Evolutionary conservation across 148 eudicot genomes (phyloP).

Genomic region (Persicaria maculosa): DNA sequence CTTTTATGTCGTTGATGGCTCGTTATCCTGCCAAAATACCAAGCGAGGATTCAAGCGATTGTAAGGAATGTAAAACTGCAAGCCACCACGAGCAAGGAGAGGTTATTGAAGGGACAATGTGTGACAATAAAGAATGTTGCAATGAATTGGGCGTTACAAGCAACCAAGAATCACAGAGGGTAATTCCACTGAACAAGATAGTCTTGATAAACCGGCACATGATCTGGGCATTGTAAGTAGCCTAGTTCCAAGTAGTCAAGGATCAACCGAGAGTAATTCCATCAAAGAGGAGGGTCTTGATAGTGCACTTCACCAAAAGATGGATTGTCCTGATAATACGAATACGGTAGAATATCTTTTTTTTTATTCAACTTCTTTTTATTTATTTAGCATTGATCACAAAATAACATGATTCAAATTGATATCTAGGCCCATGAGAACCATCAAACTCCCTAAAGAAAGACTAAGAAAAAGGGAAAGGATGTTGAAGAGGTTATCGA

Average conservation of each 20-base stretch:
- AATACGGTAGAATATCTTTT: background rate
- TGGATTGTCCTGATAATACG: background rate
- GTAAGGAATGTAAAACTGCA: background rate
- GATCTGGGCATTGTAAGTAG: no score
- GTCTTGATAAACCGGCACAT: background rate
- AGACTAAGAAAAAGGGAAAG: background rate
- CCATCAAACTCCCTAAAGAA: background rate
- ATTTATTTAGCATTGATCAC: background rate
- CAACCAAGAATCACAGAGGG: background rate
- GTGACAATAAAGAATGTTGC: background rate
- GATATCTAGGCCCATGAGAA: background rate
- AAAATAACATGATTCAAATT: background rate
- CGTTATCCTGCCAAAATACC: background rate
- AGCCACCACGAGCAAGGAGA: background rate
- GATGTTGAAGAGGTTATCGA: background rate
- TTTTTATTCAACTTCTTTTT: background rate
- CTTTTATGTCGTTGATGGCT: constrained; percentile 4
- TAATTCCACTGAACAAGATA: no score
- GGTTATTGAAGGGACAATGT: background rate
- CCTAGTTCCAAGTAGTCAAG: background rate
- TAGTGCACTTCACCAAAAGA: background rate
- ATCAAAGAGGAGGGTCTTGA: no score
- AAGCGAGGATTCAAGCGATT: background rate
- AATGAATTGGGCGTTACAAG: background rate
- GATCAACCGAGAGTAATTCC: background rate